Base-by-base conservation (phyloP, 2,329 filamentous ascomycete genomes). In the Aureobasidium leucospermi region DNA sequence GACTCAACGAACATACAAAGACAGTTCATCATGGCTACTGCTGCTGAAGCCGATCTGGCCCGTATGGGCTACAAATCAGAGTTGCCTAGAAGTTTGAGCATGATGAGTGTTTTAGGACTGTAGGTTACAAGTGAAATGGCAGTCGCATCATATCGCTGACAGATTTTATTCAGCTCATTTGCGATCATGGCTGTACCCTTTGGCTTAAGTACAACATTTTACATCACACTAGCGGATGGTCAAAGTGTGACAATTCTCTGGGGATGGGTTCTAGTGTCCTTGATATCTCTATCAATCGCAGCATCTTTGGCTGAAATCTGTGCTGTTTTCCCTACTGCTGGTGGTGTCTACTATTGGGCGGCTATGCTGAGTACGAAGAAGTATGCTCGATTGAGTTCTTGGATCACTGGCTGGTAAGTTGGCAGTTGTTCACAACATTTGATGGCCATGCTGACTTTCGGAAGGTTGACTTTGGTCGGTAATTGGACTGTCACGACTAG, bases 171-270 rank as follows among this genome's bases (percentile, higher is more conserved):
- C 16, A 60, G 58, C 4, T 87, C 85, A 46, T 89, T 89, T 68
- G 86, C 86, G 55, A 89, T 90, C 70, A 89, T 89, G 85, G 86
- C 86, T 10, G 85, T 85, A 10, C 85, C 85, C 0, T 87, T 85
- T 65, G 86, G 86, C 38, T 76, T 88, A 39, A 83, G 79, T 32
- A 88, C 86, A 15, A 89, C 86, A 1, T 76, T 89, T 63, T 85
- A 83, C 72, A 86, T 88, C 68, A 84, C 83, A 23, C 77, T 89
- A 31, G 81, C 81, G 16, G 85, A 89, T 70, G 87, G 87, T 23
- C 84, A 87, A 69, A 79, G 79, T 45, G 86, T 89, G 15, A 87
- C 85, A 28, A 79, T 89, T 42, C 74, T 89, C 64, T 89, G 83
- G 79, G 87, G 87, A 42, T 89, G 82, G 85, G 79, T 87, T 2